Base-by-base conservation (phyloP, 2,329 filamentous ascomycete genomes). In the Fusarium xyrophilum region DNA sequence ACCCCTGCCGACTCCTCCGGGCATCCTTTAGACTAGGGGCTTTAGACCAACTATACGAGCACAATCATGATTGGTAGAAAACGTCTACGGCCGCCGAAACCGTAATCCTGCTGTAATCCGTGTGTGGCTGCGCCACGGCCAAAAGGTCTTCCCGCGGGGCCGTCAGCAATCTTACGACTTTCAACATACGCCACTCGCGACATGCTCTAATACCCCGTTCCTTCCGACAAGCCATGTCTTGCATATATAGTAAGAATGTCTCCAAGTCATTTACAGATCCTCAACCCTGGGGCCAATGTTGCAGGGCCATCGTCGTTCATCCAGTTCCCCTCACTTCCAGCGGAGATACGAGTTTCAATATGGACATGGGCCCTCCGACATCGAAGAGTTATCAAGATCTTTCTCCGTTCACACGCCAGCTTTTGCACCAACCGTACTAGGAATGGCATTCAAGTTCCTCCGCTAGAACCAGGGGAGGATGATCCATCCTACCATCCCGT, bases 211-310 rank as follows among this genome's bases (percentile, higher is more conserved):
- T 4, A 25, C 17, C 3, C 2, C 17, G 15, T 23, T 48, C 30
- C 17, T 6, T n/a, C n/a, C 1, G 11, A 32, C 2, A 17, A 14
- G 10, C 2, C 5, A 36, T 3, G 11, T 25, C 12, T 50, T 25
- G 4, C n/a, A 7, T 6, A n/a, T 11, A 14, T 25, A 3, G 2
- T 25, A 11, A 6, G n/a, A n/a, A 50, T 50, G 21, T n/a, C 25
- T 32, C 27, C n/a, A 3, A 27, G 15, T 4, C 53, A 21, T 17
- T 14, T 17, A 5, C 15, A 51, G 4, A 30, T 51, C 7, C 25
- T 30, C 5, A 32, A 17, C 3, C 23, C 9, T 1, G 3, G 0
- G 15, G 2, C 21, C 2, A 19, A n/a, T 2, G 3, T 19, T 23
- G 12, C 2, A n/a, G 12, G 46, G 6, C 21, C 6, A 13, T 25